Evolutionary conservation across 306 rosid species (phyloP).

Genomic region (Arachis stenosperma): DNA sequence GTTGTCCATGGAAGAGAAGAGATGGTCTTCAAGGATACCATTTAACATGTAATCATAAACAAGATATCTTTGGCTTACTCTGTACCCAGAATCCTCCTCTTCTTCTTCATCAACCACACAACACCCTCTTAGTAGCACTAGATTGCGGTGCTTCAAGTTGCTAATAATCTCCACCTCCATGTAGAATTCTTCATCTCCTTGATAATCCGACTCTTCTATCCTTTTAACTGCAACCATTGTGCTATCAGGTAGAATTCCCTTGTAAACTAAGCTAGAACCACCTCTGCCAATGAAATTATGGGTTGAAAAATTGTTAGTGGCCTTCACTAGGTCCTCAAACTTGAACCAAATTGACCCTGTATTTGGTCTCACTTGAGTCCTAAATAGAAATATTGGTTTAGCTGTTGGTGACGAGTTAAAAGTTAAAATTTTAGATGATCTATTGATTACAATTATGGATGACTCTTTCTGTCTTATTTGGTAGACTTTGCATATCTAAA

Average conservation of each 20-base stretch:
- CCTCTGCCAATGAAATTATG: constrained; percentile 85
- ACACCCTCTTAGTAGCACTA: constrained; percentile 90
- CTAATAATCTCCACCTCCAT: constrained; percentile 90
- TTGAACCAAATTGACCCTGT: constrained; percentile 85
- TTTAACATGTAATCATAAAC: constrained; percentile 88
- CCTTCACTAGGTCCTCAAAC: constrained; percentile 81
- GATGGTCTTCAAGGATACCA: constrained; percentile 78
- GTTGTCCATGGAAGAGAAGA: constrained; percentile 49
- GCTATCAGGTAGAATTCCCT: constrained; percentile 73
- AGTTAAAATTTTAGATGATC: too few species aligned
- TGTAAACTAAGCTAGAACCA: constrained; percentile 80
- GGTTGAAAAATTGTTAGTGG: constrained; percentile 67
- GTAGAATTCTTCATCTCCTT: constrained; percentile 75
- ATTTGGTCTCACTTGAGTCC: constrained; percentile 66
- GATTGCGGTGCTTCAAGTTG: constrained; percentile 83
- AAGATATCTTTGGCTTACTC: constrained; percentile 64
- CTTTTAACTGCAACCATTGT: constrained; percentile 78
- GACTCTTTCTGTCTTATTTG: too few species aligned
- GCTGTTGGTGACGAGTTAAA: background rate
- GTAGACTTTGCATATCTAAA: too few species aligned
- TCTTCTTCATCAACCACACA: constrained; percentile 66
- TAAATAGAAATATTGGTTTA: constrained; percentile 53
- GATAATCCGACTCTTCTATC: constrained; percentile 72
- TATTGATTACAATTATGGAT: too few species aligned
- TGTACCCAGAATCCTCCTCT: constrained; percentile 43